Evolutionary conservation across 148 eudicot genomes (phyloP).

Genomic region (Limonium bicolor): DNA sequence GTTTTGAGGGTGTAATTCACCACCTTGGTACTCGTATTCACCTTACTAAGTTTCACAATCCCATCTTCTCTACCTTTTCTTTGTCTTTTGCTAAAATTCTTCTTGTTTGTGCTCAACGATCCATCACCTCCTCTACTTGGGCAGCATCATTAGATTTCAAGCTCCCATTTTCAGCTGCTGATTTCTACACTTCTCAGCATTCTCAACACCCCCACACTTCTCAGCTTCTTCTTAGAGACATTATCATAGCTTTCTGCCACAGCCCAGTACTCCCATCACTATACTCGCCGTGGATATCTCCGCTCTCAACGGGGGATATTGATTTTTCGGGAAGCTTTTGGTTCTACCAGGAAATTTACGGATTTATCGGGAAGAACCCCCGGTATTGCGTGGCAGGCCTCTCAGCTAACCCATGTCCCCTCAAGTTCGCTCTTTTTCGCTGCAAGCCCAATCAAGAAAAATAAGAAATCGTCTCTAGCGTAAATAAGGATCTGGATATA

Average conservation of each 20-base stretch:
- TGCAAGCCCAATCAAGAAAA: conserved; percentile 20
- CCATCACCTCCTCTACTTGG: conserved; percentile 18
- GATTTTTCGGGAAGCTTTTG: conserved; percentile 22
- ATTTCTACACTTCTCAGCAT: conserved; percentile 9
- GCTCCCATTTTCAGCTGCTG: conserved; percentile 10
- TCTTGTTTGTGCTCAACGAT: conserved; percentile 20
- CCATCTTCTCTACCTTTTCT: conserved; percentile 16
- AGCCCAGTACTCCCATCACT: conserved; percentile 12
- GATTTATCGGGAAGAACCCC: conserved; percentile 25
- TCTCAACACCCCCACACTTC: conserved; percentile 12
- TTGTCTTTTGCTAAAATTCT: too few relatives aligned
- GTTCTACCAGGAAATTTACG: conserved; percentile 23
- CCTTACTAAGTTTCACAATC: conserved; percentile 21
- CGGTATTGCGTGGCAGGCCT: conserved; percentile 31
- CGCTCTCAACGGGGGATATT: conserved; percentile 30
- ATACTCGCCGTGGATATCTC: conserved; percentile 8
- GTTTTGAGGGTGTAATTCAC: conserved; percentile 22
- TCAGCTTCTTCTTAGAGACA: conserved; percentile 13
- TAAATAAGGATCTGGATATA: conserved; percentile 8
- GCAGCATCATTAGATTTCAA: conserved; percentile 19
- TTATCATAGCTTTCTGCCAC: conserved; percentile 14
- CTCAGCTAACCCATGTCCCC: conserved; percentile 21
- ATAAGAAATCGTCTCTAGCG: conserved; percentile 1
- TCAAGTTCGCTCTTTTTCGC: conserved; percentile 38
- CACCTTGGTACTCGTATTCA: conserved; percentile 19